Evolutionary conservation across 2,329 filamentous ascomycete genomes (phyloP).

Genomic region (Beauveria australis): DNA sequence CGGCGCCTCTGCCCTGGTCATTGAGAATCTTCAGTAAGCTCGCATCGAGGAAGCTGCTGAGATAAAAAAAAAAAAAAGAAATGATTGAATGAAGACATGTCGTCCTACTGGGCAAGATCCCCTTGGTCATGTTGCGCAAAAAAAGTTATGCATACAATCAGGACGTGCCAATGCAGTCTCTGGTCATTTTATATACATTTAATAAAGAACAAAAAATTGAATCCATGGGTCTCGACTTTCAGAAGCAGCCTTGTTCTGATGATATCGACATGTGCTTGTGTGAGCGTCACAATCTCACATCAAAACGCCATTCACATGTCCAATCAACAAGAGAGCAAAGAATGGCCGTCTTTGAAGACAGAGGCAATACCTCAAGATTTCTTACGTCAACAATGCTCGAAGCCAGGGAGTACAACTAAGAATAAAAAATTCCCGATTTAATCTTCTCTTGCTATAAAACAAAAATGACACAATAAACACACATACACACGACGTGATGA

Average conservation of each 20-base stretch:
- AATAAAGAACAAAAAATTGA: constrained; percentile 2
- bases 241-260: too few relatives aligned
- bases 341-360: too few relatives aligned
- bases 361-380: too few relatives aligned
- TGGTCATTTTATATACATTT: constrained; percentile 3
- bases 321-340: too few relatives aligned
- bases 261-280: too few relatives aligned
- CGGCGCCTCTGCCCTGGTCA: constrained; percentile 85
- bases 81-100: constrained; percentile 1
- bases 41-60: neutral
- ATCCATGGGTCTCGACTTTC: neutral
- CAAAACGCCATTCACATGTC: too few relatives aligned
- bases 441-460: neutral
- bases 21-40: constrained; percentile 61
- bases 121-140: neutral
- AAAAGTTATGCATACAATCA: constrained; percentile 1
- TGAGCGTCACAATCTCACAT: too few relatives aligned
- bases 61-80: neutral
- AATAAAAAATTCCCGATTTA: neutral
- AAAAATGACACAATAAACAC: constrained; percentile 3
- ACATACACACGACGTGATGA: neutral
- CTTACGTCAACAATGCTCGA: too few relatives aligned
- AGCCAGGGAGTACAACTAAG: neutral
- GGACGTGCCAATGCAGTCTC: neutral
- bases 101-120: neutral